phyloP scores from a whole-genome alignment of 139 green algal genomes.

The Tetratostichococcus sp. region DNA sequence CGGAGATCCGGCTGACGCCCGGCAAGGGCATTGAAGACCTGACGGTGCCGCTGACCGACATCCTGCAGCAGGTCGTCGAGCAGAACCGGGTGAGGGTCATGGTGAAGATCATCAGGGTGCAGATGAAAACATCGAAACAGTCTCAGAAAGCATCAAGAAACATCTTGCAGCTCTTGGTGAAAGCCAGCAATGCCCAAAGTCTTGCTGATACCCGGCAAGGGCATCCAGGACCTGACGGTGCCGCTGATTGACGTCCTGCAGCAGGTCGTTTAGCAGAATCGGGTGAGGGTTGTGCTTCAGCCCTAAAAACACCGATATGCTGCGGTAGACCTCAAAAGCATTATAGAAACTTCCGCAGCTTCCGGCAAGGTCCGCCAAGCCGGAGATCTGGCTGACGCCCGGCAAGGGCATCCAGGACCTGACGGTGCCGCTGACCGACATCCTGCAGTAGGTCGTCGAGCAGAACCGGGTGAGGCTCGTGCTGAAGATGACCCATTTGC shows the following conservation, averaged over 20 bases:
- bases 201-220: conserved; percentile 72
- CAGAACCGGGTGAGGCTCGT: conserved; percentile 46
- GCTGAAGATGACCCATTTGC: too few species aligned
- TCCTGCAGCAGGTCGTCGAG: conserved; percentile 81
- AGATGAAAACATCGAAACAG: too few species aligned
- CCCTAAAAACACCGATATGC: too few species aligned
- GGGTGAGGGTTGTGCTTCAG: conserved; percentile 36
- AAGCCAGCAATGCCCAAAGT: conserved; percentile 75
- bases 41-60: conserved; percentile 57
- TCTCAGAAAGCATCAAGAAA: too few species aligned
- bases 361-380: too few species aligned
- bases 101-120: too few species aligned
- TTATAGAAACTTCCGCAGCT: too few species aligned
- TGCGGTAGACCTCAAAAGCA: too few species aligned
- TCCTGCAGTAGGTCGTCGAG: conserved; percentile 81
- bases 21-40: conserved; percentile 76
- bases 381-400: conserved; percentile 75
- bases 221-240: conserved; percentile 65
- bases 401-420: conserved; percentile 76
- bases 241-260: conserved; percentile 71
- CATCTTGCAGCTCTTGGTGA: too few species aligned
- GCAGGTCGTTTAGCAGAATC: conserved; percentile 73
- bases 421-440: conserved; percentile 57
- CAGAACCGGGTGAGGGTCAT: conserved; percentile 47
- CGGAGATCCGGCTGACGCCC: conserved; percentile 75